Evolutionary conservation across 768 basidiomycete genomes (phyloP), one percentile per base, ranked within the genome.

Genomic region (Naematelia encephala): DNA sequence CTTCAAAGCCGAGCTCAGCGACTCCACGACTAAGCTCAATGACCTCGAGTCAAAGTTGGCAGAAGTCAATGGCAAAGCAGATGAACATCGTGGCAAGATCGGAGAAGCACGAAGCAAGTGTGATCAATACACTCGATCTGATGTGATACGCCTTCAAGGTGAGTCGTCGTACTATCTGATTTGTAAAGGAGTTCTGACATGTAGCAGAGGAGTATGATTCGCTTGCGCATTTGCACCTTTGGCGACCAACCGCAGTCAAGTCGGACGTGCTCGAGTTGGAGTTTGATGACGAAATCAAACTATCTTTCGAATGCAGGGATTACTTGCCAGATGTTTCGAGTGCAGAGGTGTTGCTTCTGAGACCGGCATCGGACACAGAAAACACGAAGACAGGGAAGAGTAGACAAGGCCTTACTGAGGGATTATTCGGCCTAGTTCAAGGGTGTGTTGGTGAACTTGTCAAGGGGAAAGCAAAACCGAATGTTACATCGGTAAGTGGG

Each of bases 71-170:
- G 47, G 49, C 3, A 66, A 69, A 57, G 66, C 70, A 57, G 44
- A 53, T 22, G 69, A 71, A 19, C 62, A 60, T 22, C 45, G 60
- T 14, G 45, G 59, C 1, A 74, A 74, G 3, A 76, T 78, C 39
- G 57, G 59, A 5, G 60, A 59, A 28, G 77, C 76, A 19, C 66
- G 63, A 56, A 57, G 59, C 42, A 65, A 66, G 27, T 76, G 69
- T 54, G 75, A 75, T 46, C 74, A 75, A 49, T 78, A 72, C 59
- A 74, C 76, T 3, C 66, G 67, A 34, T 68, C 68, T 13, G 72
- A 74, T 50, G 66, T 73, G 3, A 57, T 62, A 11, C 56, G 66
- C 16, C 62, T 78, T n/a, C 70, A 73, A 57, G 72, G 77, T 76
- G 54, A 64, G 73, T 62, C 23, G n/a, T 21, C 4, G 22, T 5